Evolutionary conservation across 2,329 filamentous ascomycete genomes (phyloP), one percentile per base, ranked within the genome.

Genomic region (Metarhizium humberi): DNA sequence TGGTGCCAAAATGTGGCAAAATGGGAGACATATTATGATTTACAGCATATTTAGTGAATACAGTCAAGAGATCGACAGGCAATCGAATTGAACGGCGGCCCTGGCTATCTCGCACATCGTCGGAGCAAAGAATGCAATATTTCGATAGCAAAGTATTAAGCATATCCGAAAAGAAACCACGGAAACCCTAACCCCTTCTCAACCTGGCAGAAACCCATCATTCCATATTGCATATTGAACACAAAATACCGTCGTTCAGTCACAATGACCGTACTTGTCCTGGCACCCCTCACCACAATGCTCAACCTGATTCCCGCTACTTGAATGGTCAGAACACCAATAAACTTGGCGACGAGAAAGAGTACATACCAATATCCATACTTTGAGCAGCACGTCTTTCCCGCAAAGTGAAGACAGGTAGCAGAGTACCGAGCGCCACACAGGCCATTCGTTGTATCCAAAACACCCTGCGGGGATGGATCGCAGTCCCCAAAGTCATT

Each of bases 271-370:
- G 57, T 64, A 73, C 16, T 58, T 62, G 4, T 53, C 53, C 56
- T 71, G 70, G 53, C 70, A 72, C n/a, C 69, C 69, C 1, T 51
- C 46, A 32, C 65, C 68, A 49, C 70, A 72, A 53, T 72, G 62
- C 13, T 52, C 29, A 14, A 40, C 57, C 14, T 57, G 59, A 52
- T 58, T 66, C 6, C 69, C 68, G 45, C 69, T 71, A 29, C 18
- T 11, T 40, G 36, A 14, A 38, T 38, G 16, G 57, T 57, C 47
- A 60, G 60, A 38, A 60, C 58, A 32, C 45, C 18, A 48, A 48
- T 10, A 14, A 11, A 16, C 25, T 3, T 10, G 14, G 14, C 25
- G 13, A 10, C 11, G 6, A 30, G 13, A 11, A 48, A 6, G 5
- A 42, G 13, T 36, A 16, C 38, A 25, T 42, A 72, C 70, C 69